Conservation (phyloP, 148 eudicot genomes). For the Agrostemma githago region DNA sequence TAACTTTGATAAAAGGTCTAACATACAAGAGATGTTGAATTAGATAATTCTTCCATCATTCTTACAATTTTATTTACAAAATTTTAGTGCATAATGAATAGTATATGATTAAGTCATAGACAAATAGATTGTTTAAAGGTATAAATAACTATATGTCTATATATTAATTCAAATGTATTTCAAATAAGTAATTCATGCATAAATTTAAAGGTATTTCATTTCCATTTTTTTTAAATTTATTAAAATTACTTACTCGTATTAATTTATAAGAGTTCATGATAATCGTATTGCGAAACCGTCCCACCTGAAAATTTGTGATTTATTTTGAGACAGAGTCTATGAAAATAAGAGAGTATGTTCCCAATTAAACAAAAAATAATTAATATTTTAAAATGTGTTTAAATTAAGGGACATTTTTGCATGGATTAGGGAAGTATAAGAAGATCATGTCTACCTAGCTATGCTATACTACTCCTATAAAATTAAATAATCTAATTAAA, state of each 20-base stretch:
- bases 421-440: conserved; percentile 30
- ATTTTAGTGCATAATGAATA: too few species aligned
- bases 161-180: background rate
- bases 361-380: background rate
- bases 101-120: too few species aligned
- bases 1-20: background rate
- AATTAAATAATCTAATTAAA: too few species aligned
- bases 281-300: too few species aligned
- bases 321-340: background rate
- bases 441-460: conserved; percentile 16
- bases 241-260: too few species aligned
- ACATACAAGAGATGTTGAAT: background rate
- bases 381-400: conserved; percentile 2
- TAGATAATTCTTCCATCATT: background rate
- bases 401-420: conserved; percentile 29
- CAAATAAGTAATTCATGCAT: background rate
- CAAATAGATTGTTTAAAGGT: too few species aligned
- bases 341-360: background rate
- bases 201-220: background rate
- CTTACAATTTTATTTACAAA: background rate
- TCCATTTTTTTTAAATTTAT: background rate
- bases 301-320: too few species aligned
- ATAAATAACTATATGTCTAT: background rate
- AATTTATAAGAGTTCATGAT: too few species aligned
- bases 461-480: background rate